phyloP scores from a whole-genome alignment of 257 asterid genomes.

The Linaria vulgaris region DNA sequence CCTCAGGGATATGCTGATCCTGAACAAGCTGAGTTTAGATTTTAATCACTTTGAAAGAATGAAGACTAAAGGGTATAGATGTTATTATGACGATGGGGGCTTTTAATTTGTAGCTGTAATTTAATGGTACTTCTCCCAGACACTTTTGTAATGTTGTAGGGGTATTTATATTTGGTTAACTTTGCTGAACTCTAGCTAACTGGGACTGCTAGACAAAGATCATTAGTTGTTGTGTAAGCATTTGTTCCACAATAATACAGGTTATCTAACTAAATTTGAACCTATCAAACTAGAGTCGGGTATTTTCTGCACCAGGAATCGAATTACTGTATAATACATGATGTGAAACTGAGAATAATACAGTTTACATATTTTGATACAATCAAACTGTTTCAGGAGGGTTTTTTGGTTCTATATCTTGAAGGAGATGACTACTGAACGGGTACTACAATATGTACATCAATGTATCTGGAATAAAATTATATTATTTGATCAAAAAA shows the following conservation, averaged over 20 bases:
- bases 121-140: neutral
- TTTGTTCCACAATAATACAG: too few species aligned
- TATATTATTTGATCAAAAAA: constrained; percentile 10
- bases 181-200: too few species aligned
- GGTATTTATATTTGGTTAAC: neutral
- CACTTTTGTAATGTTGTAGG: constrained; percentile 3
- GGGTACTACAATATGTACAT: neutral
- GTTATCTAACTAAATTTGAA: too few species aligned
- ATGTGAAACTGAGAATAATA: too few species aligned
- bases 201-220: too few species aligned
- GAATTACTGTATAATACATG: too few species aligned
- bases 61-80: neutral
- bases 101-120: neutral
- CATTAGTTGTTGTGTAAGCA: too few species aligned
- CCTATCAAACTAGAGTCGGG: too few species aligned
- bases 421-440: neutral
- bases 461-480: neutral
- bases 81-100: neutral
- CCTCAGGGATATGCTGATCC: constrained; percentile 32
- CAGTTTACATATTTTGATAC: too few species aligned
- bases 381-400: too few species aligned
- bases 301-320: too few species aligned
- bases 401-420: too few species aligned
- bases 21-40: constrained; percentile 15
- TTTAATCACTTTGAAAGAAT: constrained; percentile 17